Conservation (phyloP, 768 basidiomycete genomes). For the Cystobasidiopsis lactophilus region DNA sequence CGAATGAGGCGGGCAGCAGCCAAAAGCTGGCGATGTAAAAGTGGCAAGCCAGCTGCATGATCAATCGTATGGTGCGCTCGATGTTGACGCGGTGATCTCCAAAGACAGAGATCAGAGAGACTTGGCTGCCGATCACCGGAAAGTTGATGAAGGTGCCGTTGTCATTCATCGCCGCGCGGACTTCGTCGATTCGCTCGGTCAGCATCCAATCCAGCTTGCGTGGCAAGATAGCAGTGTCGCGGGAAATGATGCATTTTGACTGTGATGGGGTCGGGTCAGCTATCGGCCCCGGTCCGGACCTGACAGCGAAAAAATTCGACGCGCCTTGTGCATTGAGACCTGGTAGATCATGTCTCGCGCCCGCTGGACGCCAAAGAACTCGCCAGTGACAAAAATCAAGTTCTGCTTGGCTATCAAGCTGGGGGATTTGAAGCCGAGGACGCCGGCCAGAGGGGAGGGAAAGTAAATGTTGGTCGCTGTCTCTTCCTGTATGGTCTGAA, state of each 20-base stretch:
- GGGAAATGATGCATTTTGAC: constrained; percentile 72
- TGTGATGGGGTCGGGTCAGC: constrained; percentile 22
- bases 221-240: constrained; percentile 81
- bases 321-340: constrained; percentile 62
- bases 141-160: constrained; percentile 91
- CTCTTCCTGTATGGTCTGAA: constrained; percentile 88
- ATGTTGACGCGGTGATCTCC: constrained; percentile 88
- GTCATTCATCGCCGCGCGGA: constrained; percentile 81
- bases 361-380: constrained; percentile 85
- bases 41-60: constrained; percentile 87
- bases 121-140: constrained; percentile 74
- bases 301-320: not conserved
- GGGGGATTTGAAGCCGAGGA: constrained; percentile 36
- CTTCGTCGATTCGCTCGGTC: constrained; percentile 80
- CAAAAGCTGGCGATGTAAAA: constrained; percentile 94
- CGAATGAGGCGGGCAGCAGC: constrained; percentile 83
- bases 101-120: constrained; percentile 76
- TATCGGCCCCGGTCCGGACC: not conserved
- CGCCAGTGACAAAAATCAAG: constrained; percentile 87
- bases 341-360: constrained; percentile 89
- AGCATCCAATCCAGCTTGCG: constrained; percentile 98
- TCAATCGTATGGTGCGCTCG: constrained; percentile 71
- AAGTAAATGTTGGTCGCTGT: constrained; percentile 93
- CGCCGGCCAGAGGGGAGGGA: constrained; percentile 69
- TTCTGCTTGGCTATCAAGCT: constrained; percentile 41